phyloP scores from a whole-genome alignment of 192 early-diverging fungal genomes.

The Backusella circina region DNA sequence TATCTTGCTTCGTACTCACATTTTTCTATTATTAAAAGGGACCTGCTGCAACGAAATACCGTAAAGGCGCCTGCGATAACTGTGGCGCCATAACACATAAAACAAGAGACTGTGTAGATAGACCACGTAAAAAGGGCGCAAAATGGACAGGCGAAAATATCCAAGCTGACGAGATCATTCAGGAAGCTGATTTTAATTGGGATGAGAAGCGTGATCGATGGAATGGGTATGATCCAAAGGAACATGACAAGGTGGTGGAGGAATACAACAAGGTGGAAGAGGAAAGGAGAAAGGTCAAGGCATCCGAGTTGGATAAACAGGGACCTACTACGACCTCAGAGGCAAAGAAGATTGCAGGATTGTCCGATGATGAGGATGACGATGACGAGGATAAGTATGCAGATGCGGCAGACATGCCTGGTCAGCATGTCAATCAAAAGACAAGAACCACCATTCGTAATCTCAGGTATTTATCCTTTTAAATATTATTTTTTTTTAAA shows the following conservation, averaged over 20 bases:
- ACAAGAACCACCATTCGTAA: conserved; percentile 93
- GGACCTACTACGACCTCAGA: conserved; percentile 46
- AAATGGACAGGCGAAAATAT: conserved; percentile 83
- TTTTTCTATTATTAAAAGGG: conserved; percentile 41
- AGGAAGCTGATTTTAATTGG: conserved; percentile 73
- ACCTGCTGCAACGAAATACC: conserved; percentile 83
- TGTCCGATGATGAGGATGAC: conserved; percentile 72
- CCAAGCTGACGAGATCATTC: conserved; percentile 81
- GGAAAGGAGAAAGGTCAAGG: conserved; percentile 75
- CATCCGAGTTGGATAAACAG: conserved; percentile 68
- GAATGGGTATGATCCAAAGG: conserved; percentile 94
- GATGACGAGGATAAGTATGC: conserved; percentile 91
- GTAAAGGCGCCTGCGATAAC: conserved; percentile 96
- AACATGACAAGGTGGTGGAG: conserved; percentile 75
- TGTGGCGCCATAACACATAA: conserved; percentile 97
- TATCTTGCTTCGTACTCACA: neutral
- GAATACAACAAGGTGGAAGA: conserved; percentile 95
- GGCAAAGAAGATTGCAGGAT: conserved; percentile 47
- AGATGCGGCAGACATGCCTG: conserved; percentile 79
- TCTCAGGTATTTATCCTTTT: too few relatives aligned
- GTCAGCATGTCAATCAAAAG: conserved; percentile 85
- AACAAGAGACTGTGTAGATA: conserved; percentile 90
- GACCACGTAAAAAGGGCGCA: conserved; percentile 87
- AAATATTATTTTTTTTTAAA: too few relatives aligned
- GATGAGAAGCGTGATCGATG: conserved; percentile 97